phyloP scores from a whole-genome alignment of 23 red algal species.

The Gracilaria caudata region DNA sequence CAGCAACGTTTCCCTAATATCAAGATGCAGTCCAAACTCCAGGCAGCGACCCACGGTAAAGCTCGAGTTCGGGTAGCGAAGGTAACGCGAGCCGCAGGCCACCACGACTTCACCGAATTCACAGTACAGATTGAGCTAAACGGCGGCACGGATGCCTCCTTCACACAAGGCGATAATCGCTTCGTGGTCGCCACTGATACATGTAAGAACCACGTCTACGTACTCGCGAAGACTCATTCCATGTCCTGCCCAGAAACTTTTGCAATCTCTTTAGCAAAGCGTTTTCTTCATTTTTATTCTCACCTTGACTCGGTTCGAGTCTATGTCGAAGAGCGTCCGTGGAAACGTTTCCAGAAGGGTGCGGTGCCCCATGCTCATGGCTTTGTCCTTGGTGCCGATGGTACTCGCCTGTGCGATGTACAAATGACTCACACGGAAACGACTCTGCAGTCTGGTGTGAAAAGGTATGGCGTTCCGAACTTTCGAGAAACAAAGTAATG shows the following conservation, averaged over 20 bases:
- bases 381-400: constrained; percentile 55
- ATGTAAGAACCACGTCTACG: constrained; percentile 84
- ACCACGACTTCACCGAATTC: constrained; percentile 58
- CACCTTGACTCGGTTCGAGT: constrained; percentile 29
- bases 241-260: constrained; percentile 59
- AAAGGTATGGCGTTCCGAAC: not conserved
- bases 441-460: constrained; percentile 2
- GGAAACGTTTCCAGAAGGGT: constrained; percentile 43
- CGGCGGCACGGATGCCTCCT: constrained; percentile 75
- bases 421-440: not conserved
- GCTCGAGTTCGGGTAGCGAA: constrained; percentile 79
- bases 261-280: constrained; percentile 58
- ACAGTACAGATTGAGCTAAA: constrained; percentile 61
- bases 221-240: constrained; percentile 70
- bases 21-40: not conserved
- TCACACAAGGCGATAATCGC: constrained; percentile 75
- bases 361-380: constrained; percentile 69
- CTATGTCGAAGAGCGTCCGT: constrained; percentile 41
- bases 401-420: constrained; percentile 12
- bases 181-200: constrained; percentile 90
- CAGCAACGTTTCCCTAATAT: not conserved
- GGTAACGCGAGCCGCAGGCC: constrained; percentile 26
- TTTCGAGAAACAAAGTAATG: not conserved
- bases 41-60: constrained; percentile 69
- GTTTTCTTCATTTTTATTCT: constrained; percentile 65